Evolutionary conservation across 345 rosid genomes (phyloP).

Genomic region (Gossypioides kirkii): DNA sequence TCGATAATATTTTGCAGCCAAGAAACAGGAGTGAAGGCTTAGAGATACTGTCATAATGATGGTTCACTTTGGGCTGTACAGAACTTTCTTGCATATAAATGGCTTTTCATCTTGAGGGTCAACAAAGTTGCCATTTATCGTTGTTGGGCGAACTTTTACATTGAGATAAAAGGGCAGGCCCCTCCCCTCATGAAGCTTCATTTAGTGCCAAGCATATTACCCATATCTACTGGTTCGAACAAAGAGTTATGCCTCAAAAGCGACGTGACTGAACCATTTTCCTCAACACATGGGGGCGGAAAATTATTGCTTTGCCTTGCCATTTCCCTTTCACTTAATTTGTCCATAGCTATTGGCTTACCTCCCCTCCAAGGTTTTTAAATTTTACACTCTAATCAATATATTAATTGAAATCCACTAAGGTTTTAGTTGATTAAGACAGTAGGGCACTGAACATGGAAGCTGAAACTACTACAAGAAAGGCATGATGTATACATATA

Average conservation of each 20-base stretch:
- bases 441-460: not conserved
- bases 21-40: not conserved
- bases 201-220: not conserved
- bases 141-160: constrained; percentile 7
- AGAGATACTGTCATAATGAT: not conserved
- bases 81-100: not conserved
- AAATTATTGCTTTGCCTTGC: not conserved
- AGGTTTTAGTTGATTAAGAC: not conserved
- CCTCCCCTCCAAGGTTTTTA: not conserved
- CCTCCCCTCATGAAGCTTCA: not conserved
- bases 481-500: no score
- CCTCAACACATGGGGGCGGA: not conserved
- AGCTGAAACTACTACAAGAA: not conserved
- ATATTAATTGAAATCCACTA: not conserved
- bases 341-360: not conserved
- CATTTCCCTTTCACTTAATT: not conserved
- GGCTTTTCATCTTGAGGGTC: constrained; percentile 4
- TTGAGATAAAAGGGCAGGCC: not conserved
- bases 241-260: not conserved
- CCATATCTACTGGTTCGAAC: not conserved
- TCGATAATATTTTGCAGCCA: not conserved
- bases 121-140: constrained; percentile 24
- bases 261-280: not conserved
- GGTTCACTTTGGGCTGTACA: constrained; percentile 15
- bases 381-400: not conserved